Conservation (phyloP, 306 rosid species). For the Benincasa hispida region DNA sequence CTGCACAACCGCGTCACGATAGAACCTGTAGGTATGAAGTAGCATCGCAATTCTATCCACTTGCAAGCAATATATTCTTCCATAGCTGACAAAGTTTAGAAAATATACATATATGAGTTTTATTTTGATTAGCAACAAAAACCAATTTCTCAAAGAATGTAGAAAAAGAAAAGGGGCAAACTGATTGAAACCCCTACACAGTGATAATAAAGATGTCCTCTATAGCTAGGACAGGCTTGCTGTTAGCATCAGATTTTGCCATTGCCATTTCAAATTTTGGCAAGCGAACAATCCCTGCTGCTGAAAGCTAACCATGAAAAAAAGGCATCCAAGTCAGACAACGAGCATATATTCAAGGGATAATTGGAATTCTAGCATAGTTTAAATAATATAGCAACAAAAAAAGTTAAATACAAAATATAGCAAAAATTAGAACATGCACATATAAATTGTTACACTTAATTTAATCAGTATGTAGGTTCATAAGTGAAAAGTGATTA, state of each 20-base stretch:
- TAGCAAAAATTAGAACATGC: background rate
- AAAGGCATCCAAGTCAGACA: conserved; percentile 21
- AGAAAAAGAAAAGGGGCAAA: background rate
- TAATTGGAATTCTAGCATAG: background rate
- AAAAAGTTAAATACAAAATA: background rate
- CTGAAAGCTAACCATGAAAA: conserved; percentile 60
- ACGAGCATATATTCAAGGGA: conserved; percentile 2
- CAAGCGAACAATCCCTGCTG: conserved; percentile 84
- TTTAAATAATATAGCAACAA: background rate
- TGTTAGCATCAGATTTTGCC: conserved; percentile 88
- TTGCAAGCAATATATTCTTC: conserved; percentile 96
- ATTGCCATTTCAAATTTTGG: conserved; percentile 94
- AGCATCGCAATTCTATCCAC: conserved; percentile 93
- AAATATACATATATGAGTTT: background rate
- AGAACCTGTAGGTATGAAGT: conserved; percentile 81
- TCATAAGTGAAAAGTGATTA: background rate
- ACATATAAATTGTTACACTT: background rate
- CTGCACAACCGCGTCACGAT: conserved; percentile 94
- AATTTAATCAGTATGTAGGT: background rate
- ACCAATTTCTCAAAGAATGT: background rate
- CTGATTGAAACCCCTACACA: conserved; percentile 44
- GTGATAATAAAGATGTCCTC: conserved; percentile 82
- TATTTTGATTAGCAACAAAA: conserved; percentile 9
- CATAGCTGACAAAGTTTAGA: conserved; percentile 51
- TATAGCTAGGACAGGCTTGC: conserved; percentile 75